A percentile compares a stretch with the other conserved stretches of the same genome.
These are phyloP conservation scores for Mucor sp. DNA, from an alignment of 371 early-diverging fungal species.

Conservation along the genomic window DNA sequence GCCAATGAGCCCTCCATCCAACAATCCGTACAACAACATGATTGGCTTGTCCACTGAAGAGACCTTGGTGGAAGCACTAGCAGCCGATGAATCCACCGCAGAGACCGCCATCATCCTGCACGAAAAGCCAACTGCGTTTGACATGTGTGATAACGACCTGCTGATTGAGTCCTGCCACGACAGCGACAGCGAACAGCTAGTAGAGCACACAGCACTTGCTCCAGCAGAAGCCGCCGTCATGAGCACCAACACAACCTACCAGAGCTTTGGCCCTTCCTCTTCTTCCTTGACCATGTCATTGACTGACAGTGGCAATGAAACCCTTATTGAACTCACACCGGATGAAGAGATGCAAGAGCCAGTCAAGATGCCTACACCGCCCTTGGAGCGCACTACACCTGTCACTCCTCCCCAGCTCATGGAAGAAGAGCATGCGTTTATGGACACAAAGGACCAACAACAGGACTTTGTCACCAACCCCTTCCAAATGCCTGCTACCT, in stretches of 20 bases:
- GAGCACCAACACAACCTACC: background rate
- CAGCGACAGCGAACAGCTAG: background rate
- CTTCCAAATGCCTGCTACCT: background rate
- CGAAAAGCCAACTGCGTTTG: constrained; percentile 2
- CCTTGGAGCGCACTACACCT: background rate
- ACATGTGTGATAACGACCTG: background rate
- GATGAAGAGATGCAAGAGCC: background rate
- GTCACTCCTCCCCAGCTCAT: background rate
- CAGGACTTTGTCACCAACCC: background rate
- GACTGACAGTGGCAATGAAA: background rate
- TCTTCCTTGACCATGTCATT: background rate
- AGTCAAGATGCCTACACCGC: background rate
- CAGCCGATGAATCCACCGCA: background rate
- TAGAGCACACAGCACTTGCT: background rate
- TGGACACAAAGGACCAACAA: background rate
- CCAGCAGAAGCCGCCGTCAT: background rate
- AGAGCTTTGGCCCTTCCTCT: background rate
- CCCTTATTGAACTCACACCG: background rate
- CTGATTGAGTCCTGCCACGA: background rate
- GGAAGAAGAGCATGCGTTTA: background rate
- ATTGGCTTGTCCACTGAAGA: constrained; percentile 3
- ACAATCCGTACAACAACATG: background rate
- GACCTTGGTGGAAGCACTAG: background rate
- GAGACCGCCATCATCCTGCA: constrained; percentile 1
- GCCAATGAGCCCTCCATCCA: background rate